These are phyloP conservation scores for Murraya koenigii DNA, from an alignment of 345 rosid species.

Conservation along the genomic window DNA sequence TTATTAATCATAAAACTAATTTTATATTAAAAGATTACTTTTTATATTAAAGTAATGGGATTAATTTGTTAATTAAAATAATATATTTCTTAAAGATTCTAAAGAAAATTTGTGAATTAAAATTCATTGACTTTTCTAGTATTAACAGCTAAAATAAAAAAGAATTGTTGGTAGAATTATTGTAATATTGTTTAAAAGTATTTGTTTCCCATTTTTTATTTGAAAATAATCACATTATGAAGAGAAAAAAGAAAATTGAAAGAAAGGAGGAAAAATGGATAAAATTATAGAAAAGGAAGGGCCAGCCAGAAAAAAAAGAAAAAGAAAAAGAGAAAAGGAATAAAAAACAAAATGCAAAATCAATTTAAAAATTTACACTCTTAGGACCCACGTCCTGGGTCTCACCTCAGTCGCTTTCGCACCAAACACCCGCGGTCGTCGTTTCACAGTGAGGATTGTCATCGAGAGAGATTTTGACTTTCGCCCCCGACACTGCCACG, in stretches of 20 bases:
- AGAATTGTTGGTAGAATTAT: too few species aligned
- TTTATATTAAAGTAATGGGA: too few species aligned
- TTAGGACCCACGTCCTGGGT: not conserved
- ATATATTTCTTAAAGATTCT: too few species aligned
- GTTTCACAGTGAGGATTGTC: not conserved
- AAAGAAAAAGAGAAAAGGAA: not conserved
- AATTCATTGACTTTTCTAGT: too few species aligned
- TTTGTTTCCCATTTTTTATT: too few species aligned
- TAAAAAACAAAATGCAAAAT: not conserved
- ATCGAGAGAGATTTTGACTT: slow-evolving; percentile 12
- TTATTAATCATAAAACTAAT: too few species aligned
- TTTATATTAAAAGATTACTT: too few species aligned
- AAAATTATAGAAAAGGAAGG: not conserved
- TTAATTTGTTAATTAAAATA: too few species aligned
- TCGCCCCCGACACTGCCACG: not conserved
- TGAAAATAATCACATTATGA: not conserved
- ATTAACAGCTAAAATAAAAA: too few species aligned
- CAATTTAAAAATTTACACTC: not conserved
- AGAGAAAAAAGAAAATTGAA: not conserved
- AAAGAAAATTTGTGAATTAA: too few species aligned
- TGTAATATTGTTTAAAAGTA: too few species aligned
- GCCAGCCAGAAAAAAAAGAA: not conserved
- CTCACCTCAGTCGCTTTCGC: not conserved
- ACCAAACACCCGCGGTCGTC: not conserved
- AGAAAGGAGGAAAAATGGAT: not conserved